Percentiles rank a stretch among this genome's conserved stretches.
Evolutionary conservation across 176 grass and related monocot genomes (phyloP).

Genomic region (Oryza nivara): DNA sequence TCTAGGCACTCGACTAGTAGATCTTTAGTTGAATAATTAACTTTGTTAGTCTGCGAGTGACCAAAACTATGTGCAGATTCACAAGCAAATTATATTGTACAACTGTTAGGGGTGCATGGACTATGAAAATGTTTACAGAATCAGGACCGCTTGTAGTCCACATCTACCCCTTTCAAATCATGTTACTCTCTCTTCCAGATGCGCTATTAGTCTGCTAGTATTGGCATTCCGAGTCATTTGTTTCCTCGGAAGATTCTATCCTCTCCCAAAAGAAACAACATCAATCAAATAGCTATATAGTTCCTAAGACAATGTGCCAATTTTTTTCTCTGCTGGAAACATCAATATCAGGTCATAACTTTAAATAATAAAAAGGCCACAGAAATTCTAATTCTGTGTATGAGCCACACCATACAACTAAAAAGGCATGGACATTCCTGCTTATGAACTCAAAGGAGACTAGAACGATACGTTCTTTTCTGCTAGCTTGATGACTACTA

Average conservation of each 20-base stretch:
- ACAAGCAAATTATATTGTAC: background rate
- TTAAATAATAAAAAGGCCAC: conserved; percentile 6
- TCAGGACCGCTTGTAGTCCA: background rate
- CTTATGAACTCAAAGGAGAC: background rate
- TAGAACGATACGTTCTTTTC: background rate
- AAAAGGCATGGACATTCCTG: background rate
- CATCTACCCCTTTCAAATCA: background rate
- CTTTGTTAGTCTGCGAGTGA: conserved; percentile 3
- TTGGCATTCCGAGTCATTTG: background rate
- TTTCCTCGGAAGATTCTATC: conserved; percentile 7
- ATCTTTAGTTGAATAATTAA: background rate
- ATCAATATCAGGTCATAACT: background rate
- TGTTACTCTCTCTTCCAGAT: background rate
- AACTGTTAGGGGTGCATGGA: background rate
- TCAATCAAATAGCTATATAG: background rate
- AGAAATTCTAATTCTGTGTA: background rate
- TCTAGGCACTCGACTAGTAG: conserved; percentile 3
- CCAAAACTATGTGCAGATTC: background rate
- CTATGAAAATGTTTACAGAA: conserved; percentile 14
- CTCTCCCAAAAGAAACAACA: background rate
- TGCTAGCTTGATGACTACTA: background rate
- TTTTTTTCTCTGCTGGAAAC: background rate
- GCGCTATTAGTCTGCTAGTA: background rate
- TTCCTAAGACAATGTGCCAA: background rate
- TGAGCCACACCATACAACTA: conserved; percentile 1